Percentiles rank a stretch among this genome's conserved stretches.
phyloP scores from a whole-genome alignment of 352 stramenopile species.

The Pythium folliculosum region DNA sequence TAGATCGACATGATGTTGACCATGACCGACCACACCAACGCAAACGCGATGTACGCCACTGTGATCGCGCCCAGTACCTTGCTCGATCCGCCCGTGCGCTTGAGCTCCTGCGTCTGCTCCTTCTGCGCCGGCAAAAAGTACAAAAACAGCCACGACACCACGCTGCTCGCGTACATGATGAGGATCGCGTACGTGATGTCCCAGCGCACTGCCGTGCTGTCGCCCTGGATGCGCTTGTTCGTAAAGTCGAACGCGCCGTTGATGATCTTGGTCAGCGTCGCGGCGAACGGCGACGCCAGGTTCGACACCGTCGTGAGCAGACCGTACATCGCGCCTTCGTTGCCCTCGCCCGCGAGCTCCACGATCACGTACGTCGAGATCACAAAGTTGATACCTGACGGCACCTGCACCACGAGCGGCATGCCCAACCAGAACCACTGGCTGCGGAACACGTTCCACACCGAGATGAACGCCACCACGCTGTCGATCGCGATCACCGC shows the following conservation, averaged over 20 bases:
- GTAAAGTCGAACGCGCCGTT: conserved; percentile 31
- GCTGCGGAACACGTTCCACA: conserved; percentile 36
- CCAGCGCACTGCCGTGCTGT: conserved; percentile 33
- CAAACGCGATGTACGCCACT: conserved; percentile 26
- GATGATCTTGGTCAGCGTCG: conserved; percentile 35
- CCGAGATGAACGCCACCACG: conserved; percentile 26
- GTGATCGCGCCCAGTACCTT: conserved; percentile 21
- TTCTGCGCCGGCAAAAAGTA: conserved; percentile 37
- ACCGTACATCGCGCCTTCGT: conserved; percentile 44
- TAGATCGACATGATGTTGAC: conserved; percentile 38
- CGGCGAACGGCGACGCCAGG: conserved; percentile 36
- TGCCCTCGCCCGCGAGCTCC: conserved; percentile 39
- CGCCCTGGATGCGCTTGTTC: conserved; percentile 34
- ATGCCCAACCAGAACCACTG: conserved; percentile 30
- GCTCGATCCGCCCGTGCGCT: conserved; percentile 30
- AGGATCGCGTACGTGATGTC: conserved; percentile 38
- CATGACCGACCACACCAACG: conserved; percentile 31
- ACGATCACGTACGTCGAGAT: conserved; percentile 24
- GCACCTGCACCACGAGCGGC: conserved; percentile 32
- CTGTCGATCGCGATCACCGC: conserved; percentile 5
- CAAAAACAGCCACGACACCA: conserved; percentile 32
- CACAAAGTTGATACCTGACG: conserved; percentile 36
- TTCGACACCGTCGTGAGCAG: conserved; percentile 46
- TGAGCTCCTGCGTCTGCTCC: conserved; percentile 34
- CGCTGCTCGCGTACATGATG: conserved; percentile 37